A percentile compares a stretch with the other conserved stretches of the same genome.
These are phyloP conservation scores for Aspergillus arachidicola DNA, from an alignment of 2,329 filamentous ascomycete genomes.

Conservation along the genomic window DNA sequence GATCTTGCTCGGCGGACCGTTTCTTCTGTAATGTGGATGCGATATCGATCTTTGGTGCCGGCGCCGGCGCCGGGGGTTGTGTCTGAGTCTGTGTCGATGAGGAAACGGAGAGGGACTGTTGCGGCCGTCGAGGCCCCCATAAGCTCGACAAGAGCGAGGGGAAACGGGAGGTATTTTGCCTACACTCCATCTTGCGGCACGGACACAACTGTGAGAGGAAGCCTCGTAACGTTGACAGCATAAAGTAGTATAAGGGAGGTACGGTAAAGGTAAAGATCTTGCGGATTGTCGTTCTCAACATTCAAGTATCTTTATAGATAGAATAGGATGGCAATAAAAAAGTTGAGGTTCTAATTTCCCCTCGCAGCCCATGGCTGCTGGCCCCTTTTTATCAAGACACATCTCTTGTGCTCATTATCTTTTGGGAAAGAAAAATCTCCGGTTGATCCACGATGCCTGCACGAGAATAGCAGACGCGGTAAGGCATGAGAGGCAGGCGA, in stretches of 20 bases:
- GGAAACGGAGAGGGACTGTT: constrained; percentile 6
- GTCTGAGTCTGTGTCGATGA: constrained; percentile 7
- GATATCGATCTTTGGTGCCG: background rate
- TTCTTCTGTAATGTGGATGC: constrained; percentile 5
- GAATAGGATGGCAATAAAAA: background rate
- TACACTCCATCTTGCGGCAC: constrained; percentile 20
- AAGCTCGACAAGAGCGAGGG: constrained; percentile 19
- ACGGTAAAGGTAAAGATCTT: background rate
- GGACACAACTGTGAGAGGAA: constrained; percentile 16
- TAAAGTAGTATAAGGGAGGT: constrained; percentile 6
- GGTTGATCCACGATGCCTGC: constrained; percentile 9
- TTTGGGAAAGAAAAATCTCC: constrained; percentile 4
- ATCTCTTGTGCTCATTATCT: background rate
- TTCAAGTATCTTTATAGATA: background rate
- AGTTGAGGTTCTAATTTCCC: background rate
- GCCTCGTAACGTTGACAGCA: constrained; percentile 12
- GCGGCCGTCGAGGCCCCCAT: constrained; percentile 12
- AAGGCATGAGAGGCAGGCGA: constrained; percentile 1
- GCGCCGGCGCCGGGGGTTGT: constrained; percentile 4
- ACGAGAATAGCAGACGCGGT: constrained; percentile 1
- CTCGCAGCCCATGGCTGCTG: background rate
- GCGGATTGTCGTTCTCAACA: background rate
- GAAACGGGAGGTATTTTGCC: constrained; percentile 17
- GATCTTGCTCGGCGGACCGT: constrained; percentile 12
- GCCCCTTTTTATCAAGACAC: constrained; percentile 9